phyloP scores from a whole-genome alignment of 148 eudicot species.

The Vaccinium macrocarpon region DNA sequence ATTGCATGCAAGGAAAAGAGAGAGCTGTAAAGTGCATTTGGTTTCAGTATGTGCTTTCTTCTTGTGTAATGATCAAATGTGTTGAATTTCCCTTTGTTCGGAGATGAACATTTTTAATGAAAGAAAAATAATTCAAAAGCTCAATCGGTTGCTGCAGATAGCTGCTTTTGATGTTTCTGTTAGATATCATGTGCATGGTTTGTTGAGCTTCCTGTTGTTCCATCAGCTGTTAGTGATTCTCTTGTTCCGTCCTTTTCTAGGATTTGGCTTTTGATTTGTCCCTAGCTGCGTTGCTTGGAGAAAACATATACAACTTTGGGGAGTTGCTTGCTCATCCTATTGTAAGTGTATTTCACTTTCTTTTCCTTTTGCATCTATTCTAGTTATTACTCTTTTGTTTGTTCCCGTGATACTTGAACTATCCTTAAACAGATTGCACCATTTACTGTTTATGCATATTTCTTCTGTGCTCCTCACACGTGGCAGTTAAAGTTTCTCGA shows the following conservation, averaged over 20 bases:
- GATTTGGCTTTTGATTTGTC: constrained; percentile 95
- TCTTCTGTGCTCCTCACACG: background rate
- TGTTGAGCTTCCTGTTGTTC: constrained; percentile 13
- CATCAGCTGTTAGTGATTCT: background rate
- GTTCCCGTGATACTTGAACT: background rate
- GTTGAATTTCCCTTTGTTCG: background rate
- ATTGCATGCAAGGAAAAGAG: background rate
- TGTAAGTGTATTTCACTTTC: constrained; percentile 43
- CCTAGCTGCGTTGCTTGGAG: constrained; percentile 83
- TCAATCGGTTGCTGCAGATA: background rate
- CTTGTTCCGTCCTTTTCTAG: constrained; percentile 35
- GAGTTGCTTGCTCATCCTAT: constrained; percentile 98
- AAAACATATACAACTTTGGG: constrained; percentile 96
- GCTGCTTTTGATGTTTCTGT: constrained; percentile 10
- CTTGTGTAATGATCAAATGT: background rate
- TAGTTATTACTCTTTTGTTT: background rate
- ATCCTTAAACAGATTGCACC: background rate
- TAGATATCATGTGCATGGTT: constrained; percentile 14
- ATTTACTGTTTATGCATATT: background rate
- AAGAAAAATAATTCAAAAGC: background rate
- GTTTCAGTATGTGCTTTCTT: background rate
- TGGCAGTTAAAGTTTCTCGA: background rate
- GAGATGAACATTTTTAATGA: background rate
- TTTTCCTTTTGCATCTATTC: background rate
- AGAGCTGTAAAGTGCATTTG: background rate